Base-by-base conservation (phyloP, 2,329 filamentous ascomycete species). In the Penicillium glabrum region DNA sequence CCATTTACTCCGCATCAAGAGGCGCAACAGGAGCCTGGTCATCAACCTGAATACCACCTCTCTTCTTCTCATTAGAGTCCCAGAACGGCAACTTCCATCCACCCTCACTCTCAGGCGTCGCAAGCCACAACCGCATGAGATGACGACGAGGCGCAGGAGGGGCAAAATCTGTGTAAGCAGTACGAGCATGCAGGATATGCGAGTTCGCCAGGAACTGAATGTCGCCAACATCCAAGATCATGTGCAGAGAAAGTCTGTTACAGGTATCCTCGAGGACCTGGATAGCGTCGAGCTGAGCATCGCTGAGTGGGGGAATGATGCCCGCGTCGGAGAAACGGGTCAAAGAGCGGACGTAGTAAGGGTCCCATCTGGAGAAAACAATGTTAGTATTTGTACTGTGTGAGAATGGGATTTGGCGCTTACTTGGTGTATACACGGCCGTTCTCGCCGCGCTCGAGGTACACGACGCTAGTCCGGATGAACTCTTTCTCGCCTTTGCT, bases 21-120 rank as follows among this genome's bases (percentile, higher is more conserved):
- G 89, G 88, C 49, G 88, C 89, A 50, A 87, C 84, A 1, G 91
- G 91, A 9, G 88, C 79, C 26, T 83, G 89, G 72, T 96, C 85
- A 73, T 96, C 85, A 2, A 96, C 91, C 77, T 96, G 92, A 63
- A 96, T 90, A 0, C 91, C 92, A 8, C 91, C 91, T 19, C 92
- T 82, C 84, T 96, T 96, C 83, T 90, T 90, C 81, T 95, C 89
- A 54, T 84, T 79, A 54, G 84, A 89, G 74, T 96, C 92, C 66
- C 86, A 87, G 77, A 93, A 93, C 1, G 91, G 91, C 73, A 96
- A 74, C 51, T 83, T 86, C 91, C 91, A 96, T 0, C 92, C 92
- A 3, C 91, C 92, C 74, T 96, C 91, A 23, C 75, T 80, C 76
- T 93, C 89, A 0, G 91, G 91, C 2, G 89, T 91, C 11, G 89